These are phyloP conservation scores for Speleostelium caveatum DNA, from an alignment of 78 protist species.

Conservation along the genomic window DNA sequence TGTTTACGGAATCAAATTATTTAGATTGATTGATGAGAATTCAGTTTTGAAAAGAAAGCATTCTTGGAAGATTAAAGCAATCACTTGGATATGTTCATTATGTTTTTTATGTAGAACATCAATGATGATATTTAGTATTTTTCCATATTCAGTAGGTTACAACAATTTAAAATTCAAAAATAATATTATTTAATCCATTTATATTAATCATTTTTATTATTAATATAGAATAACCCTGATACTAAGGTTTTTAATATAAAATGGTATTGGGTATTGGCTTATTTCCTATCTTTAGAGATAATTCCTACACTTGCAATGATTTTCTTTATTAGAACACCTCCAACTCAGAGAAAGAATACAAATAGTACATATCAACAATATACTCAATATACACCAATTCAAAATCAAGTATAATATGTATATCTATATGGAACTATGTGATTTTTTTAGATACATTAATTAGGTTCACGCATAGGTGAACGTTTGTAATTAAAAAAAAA, in stretches of 20 bases:
- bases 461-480: neutral
- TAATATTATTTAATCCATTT: too few species aligned
- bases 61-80: conserved; percentile 63
- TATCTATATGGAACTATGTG: neutral
- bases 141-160: conserved; percentile 26
- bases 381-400: neutral
- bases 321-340: neutral
- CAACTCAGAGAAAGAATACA: neutral
- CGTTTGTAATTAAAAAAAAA: neutral
- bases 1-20: conserved; percentile 16
- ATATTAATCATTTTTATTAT: neutral
- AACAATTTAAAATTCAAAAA: neutral
- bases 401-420: neutral
- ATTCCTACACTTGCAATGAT: conserved; percentile 30
- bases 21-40: conserved; percentile 18
- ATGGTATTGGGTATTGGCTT: conserved; percentile 34
- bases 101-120: conserved; percentile 34
- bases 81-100: conserved; percentile 57
- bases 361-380: neutral
- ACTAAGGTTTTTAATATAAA: conserved; percentile 27
- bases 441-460: neutral
- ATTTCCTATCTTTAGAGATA: conserved; percentile 19
- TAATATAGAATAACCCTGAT: conserved; percentile 44
- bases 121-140: conserved; percentile 50
- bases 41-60: conserved; percentile 18